Evolutionary conservation across 805 yeast species (phyloP).

Genomic region (Scheffersomyces coipomensis): DNA sequence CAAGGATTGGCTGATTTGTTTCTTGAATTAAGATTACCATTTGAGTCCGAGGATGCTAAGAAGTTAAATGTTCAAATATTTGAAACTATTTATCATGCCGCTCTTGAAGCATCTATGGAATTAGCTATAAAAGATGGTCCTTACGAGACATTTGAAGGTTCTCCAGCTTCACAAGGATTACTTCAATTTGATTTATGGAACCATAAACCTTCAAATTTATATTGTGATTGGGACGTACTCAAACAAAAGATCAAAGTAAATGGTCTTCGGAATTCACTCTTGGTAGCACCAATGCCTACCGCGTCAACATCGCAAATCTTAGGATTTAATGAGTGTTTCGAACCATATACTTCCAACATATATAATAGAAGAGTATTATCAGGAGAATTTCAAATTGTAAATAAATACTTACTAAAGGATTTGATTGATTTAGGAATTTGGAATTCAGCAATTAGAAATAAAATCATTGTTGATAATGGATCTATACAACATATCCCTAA

Average conservation of each 20-base stretch:
- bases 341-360: slow-evolving; percentile 91
- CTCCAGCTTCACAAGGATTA: slow-evolving; percentile 85
- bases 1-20: slow-evolving; percentile 94
- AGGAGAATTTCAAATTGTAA: slow-evolving; percentile 92
- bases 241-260: slow-evolving; percentile 55
- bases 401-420: slow-evolving; percentile 81
- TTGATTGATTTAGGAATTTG: slow-evolving; percentile 80
- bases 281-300: slow-evolving; percentile 97
- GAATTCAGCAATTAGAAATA: slow-evolving; percentile 76
- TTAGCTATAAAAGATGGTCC: slow-evolving; percentile 68
- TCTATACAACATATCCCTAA: slow-evolving; percentile 75
- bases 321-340: slow-evolving; percentile 94
- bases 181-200: slow-evolving; percentile 90
- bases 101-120: slow-evolving; percentile 84
- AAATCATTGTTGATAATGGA: slow-evolving; percentile 75
- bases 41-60: slow-evolving; percentile 80
- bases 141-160: slow-evolving; percentile 73
- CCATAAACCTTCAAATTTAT: slow-evolving; percentile 70
- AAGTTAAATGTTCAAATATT: slow-evolving; percentile 78
- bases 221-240: slow-evolving; percentile 76
- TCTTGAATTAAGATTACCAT: slow-evolving; percentile 76
- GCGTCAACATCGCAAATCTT: slow-evolving; percentile 96
- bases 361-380: slow-evolving; percentile 88
- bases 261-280: slow-evolving; percentile 83
- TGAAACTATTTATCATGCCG: slow-evolving; percentile 94